A percentile compares a stretch with the other conserved stretches of the same genome.
Evolutionary conservation across 148 eudicot genomes (phyloP).

Genomic region (Nepenthes mirabilis): DNA sequence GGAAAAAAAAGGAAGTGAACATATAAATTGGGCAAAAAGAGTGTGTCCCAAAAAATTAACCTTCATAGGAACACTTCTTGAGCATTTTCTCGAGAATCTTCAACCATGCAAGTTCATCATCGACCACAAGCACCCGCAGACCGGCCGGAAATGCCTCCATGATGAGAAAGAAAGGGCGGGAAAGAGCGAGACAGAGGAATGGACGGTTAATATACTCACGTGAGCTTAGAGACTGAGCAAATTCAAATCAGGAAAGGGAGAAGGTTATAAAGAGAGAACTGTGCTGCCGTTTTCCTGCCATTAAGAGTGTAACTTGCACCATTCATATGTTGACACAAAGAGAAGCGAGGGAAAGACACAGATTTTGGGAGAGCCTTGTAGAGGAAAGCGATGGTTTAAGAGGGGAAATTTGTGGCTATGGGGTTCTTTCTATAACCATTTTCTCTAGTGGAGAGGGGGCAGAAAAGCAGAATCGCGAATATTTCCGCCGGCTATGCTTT

Average conservation of each 20-base stretch:
- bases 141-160: slow-evolving; percentile 67
- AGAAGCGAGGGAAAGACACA: background rate
- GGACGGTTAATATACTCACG: background rate
- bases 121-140: slow-evolving; percentile 82
- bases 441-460: slow-evolving; percentile 4
- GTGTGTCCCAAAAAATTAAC: slow-evolving; percentile 16
- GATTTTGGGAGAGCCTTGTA: no score
- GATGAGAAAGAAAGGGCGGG: background rate
- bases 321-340: no score
- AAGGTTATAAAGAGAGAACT: slow-evolving; percentile 7
- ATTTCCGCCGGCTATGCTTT: slow-evolving; percentile 34
- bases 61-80: slow-evolving; percentile 90
- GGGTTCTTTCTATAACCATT: no score
- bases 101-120: slow-evolving; percentile 90
- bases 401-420: slow-evolving; percentile 1
- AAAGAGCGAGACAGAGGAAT: background rate
- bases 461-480: slow-evolving; percentile 35
- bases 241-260: slow-evolving; percentile 10
- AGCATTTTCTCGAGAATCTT: slow-evolving; percentile 93
- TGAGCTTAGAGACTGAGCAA: slow-evolving; percentile 8
- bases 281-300: no score
- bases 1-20: background rate
- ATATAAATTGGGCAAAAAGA: background rate
- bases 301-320: no score
- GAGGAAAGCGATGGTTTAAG: background rate